Percentiles rank a stretch among this genome's conserved stretches.
These are phyloP conservation scores for Rickenella mellea DNA, from an alignment of 768 basidiomycete species.

Conservation along the genomic window DNA sequence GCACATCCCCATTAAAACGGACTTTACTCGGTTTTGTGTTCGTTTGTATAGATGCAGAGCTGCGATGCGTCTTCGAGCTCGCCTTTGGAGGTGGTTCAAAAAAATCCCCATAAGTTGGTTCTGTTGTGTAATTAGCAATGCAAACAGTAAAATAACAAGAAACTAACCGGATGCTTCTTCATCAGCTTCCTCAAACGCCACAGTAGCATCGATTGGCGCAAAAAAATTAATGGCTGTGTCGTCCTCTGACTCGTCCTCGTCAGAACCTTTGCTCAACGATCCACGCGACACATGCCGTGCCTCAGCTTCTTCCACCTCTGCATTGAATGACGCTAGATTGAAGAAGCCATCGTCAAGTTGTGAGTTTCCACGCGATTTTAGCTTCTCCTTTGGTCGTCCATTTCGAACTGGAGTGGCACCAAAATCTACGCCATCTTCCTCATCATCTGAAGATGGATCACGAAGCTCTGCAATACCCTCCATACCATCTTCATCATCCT, in stretches of 20 bases:
- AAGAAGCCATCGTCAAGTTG: slow-evolving; percentile 89
- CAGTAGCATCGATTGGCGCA: slow-evolving; percentile 39
- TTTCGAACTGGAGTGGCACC: slow-evolving; percentile 16
- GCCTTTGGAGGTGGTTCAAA: slow-evolving; percentile 50
- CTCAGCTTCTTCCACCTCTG: slow-evolving; percentile 73
- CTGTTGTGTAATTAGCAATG: slow-evolving; percentile 23
- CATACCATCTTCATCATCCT: slow-evolving; percentile 14
- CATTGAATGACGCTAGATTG: slow-evolving; percentile 78
- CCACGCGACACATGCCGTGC: slow-evolving; percentile 53
- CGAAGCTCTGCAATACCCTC: slow-evolving; percentile 8
- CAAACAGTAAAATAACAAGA: slow-evolving; percentile 3
- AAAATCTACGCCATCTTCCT: slow-evolving; percentile 15
- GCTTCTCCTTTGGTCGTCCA: too few relatives aligned
- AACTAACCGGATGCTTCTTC: slow-evolving; percentile 31
- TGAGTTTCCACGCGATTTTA: slow-evolving; percentile 21
- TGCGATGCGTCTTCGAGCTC: slow-evolving; percentile 13
- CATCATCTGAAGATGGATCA: slow-evolving; percentile 6
- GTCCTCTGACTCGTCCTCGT: slow-evolving; percentile 41
- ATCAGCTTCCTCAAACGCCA: slow-evolving; percentile 35
- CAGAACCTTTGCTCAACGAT: slow-evolving; percentile 37
- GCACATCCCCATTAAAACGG: slow-evolving; percentile 73
- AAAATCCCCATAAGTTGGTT: slow-evolving; percentile 67
- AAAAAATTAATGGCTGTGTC: slow-evolving; percentile 63
- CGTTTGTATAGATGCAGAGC: slow-evolving; percentile 8
- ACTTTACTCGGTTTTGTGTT: slow-evolving; percentile 37